Base-by-base conservation (phyloP, 1,284 basidiomycete genomes). In the Termitomyces sp. region DNA sequence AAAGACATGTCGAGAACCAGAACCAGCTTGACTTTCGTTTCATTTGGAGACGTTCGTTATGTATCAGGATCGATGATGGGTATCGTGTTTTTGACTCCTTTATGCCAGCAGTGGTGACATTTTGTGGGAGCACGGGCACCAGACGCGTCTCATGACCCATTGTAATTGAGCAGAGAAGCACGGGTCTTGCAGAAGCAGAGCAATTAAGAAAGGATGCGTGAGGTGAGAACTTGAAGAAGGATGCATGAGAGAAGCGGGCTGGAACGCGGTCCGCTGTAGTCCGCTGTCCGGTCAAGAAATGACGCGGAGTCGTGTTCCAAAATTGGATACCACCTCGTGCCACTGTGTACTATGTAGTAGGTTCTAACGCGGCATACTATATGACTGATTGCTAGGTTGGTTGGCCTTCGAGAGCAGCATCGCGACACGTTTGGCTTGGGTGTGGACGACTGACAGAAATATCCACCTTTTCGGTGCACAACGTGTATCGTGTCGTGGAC, bases 81-180 rank as follows among this genome's bases (percentile, higher is more conserved):
- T 9, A 9, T 10, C 28, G 13, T 10, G 33, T 15, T 12, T n/a
- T 1, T 3, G 34, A 33, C 28, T 9, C 34, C 13, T 46, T 53
- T 46, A 53, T 39, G 17, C 17, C 38, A 21, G 34, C 13, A 33
- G 10, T 7, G 30, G 30, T 17, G 26, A 15, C 28, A 41, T 4
- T 31, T 33, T 31, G 44, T 33, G 43, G 34, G 42, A 43, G 7
- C 17, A 15, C 31, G 43, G 31, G 17, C 42, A 40, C 9, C 26
- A 17, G 52, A 15, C 9, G 30, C 44, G 44, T 53, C 52, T 46
- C 38, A 47, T 53, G 52, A 53, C 44, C 52, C 52, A 53, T 53
- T 13, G 30, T 28, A 13, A 26, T 34, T 28, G 33, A 19, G n/a
- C 36, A 28, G 26, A 39, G 36, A 49, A 28, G 36, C 47, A 2